Conservation (phyloP, 495 filamentous ascomycete species). For the Staphylotrichum tortipilum region DNA sequence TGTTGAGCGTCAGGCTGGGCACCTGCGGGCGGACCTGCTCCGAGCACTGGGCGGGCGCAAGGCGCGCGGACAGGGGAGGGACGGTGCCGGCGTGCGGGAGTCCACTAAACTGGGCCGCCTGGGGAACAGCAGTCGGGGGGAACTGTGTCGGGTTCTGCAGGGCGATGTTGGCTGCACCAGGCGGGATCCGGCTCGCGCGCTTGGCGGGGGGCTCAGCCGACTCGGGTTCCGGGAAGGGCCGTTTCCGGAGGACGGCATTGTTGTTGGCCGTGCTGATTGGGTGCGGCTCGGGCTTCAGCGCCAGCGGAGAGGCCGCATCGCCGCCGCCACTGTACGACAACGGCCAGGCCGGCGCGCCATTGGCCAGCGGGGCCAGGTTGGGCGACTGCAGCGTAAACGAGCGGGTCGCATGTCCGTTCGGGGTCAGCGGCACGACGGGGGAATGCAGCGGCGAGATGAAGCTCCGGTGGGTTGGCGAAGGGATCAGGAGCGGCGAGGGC, state of each 20-base stretch:
- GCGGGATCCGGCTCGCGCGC: constrained; percentile 37
- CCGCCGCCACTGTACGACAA: constrained; percentile 30
- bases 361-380: constrained; percentile 12
- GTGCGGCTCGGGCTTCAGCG: constrained; percentile 37
- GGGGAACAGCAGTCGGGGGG: constrained; percentile 21
- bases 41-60: neutral
- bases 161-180: constrained; percentile 9
- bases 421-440: constrained; percentile 36
- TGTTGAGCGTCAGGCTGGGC: constrained; percentile 39
- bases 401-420: constrained; percentile 19
- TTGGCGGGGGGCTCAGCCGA: constrained; percentile 60
- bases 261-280: too few relatives aligned
- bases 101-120: constrained; percentile 27
- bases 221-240: constrained; percentile 58
- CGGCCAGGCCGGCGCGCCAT: constrained; percentile 23
- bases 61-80: constrained; percentile 24
- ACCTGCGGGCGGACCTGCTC: constrained; percentile 30
- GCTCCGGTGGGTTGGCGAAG: constrained; percentile 28
- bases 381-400: constrained; percentile 24
- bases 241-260: constrained; percentile 60
- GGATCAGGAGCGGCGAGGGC: constrained; percentile 27
- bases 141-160: constrained; percentile 12
- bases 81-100: constrained; percentile 24
- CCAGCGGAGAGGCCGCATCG: constrained; percentile 45
- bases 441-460: constrained; percentile 39